Percentiles rank a stretch among this genome's conserved stretches.
Conservation (phyloP, 148 eudicot genomes). For the Agrostemma githago region DNA sequence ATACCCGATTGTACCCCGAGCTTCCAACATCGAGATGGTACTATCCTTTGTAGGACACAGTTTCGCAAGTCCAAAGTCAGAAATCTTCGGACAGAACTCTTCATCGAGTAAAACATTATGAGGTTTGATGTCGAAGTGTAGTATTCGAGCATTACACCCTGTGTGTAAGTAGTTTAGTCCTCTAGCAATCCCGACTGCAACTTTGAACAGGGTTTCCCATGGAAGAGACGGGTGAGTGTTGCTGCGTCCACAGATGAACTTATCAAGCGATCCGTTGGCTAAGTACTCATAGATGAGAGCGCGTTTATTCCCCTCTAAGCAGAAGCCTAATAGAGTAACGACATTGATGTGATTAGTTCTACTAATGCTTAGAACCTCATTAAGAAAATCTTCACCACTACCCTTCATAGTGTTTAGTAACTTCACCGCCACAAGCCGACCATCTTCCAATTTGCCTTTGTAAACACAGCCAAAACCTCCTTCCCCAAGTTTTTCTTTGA, state of each 20-base stretch:
- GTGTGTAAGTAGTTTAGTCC: conserved; percentile 31
- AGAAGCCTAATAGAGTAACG: conserved; percentile 51
- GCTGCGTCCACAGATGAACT: conserved; percentile 2
- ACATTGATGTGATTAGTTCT: conserved; percentile 63
- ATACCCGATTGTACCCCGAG: conserved; percentile 32
- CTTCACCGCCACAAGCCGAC: conserved; percentile 67
- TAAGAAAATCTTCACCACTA: conserved; percentile 31
- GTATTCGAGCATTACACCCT: conserved; percentile 30
- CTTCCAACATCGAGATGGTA: conserved; percentile 19
- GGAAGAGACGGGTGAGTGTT: background rate
- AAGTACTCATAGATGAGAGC: conserved; percentile 63
- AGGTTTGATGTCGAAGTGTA: conserved; percentile 36
- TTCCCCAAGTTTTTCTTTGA: conserved; percentile 62
- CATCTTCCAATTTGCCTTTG: conserved; percentile 51
- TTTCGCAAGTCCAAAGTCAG: conserved; percentile 35
- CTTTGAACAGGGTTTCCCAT: conserved; percentile 5
- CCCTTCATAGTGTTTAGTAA: conserved; percentile 26
- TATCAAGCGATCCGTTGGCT: conserved; percentile 45
- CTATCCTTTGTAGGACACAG: conserved; percentile 17
- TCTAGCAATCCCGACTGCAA: conserved; percentile 25
- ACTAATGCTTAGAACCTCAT: conserved; percentile 47
- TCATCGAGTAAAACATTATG: conserved; percentile 28
- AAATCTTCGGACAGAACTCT: conserved; percentile 28
- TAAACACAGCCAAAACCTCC: conserved; percentile 81
- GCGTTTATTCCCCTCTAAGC: conserved; percentile 49